Conservation (phyloP, 495 filamentous ascomycete genomes). For the Podospora appendiculata region DNA sequence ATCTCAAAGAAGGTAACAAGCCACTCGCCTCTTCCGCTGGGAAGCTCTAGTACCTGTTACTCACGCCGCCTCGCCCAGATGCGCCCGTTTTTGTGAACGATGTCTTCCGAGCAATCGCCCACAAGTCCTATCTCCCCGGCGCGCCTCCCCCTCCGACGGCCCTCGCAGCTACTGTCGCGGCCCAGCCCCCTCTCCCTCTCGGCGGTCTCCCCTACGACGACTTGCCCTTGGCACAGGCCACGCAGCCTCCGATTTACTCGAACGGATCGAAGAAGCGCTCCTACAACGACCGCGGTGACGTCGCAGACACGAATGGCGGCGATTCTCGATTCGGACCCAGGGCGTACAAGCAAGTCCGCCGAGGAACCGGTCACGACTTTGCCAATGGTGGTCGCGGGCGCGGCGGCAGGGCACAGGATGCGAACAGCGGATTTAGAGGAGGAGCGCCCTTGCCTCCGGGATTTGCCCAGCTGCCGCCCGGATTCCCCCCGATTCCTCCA, state of each 20-base stretch:
- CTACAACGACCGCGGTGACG: conserved; percentile 27
- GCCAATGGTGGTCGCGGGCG: no score
- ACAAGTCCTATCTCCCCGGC: conserved; percentile 53
- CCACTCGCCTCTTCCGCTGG: not conserved
- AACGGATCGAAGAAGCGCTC: conserved; percentile 21
- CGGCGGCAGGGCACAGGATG: conserved; percentile 28
- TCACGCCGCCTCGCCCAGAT: conserved; percentile 39
- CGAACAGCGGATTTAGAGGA: conserved; percentile 13
- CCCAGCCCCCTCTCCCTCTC: conserved; percentile 12
- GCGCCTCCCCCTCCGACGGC: conserved; percentile 32
- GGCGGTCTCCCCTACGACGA: conserved; percentile 20
- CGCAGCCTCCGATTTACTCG: not conserved
- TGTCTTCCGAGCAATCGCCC: conserved; percentile 65
- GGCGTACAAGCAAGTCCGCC: conserved; percentile 64
- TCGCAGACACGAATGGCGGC: conserved; percentile 20
- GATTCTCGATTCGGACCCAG: conserved; percentile 18
- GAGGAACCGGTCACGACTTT: conserved; percentile 30
- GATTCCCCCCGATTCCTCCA: not conserved
- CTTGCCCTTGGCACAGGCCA: conserved; percentile 1
- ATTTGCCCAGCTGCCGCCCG: not conserved
- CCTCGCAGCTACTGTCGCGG: not conserved
- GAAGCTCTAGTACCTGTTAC: no score
- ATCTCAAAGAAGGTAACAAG: conserved; percentile 68
- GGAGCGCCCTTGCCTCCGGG: not conserved
- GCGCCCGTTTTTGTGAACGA: conserved; percentile 74